Evolutionary conservation across 257 asterid genomes (phyloP).

Genomic region (Scutellaria baicalensis): DNA sequence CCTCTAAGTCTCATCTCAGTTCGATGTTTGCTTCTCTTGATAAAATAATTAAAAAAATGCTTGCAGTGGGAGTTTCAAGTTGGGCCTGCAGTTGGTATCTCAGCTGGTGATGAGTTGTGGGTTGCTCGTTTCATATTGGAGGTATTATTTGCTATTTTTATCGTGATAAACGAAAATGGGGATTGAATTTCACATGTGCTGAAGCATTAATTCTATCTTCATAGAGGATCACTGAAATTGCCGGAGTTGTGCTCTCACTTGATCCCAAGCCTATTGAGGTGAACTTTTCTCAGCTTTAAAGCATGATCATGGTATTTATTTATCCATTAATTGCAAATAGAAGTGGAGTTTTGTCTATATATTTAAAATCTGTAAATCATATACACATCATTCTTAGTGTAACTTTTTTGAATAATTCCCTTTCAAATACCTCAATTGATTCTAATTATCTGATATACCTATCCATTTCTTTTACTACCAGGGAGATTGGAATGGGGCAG

Average conservation of each 20-base stretch:
- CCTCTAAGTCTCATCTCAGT: background rate
- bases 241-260: slow-evolving; percentile 67
- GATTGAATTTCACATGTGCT: background rate
- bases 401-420: background rate
- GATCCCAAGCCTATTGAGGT: slow-evolving; percentile 84
- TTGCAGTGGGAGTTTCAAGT: slow-evolving; percentile 91
- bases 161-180: background rate
- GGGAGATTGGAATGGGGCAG: slow-evolving; percentile 97
- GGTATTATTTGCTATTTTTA: slow-evolving; percentile 26
- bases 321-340: background rate
- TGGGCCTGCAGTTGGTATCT: slow-evolving; percentile 79
- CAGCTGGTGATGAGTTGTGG: slow-evolving; percentile 83
- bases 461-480: slow-evolving; percentile 2
- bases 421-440: background rate
- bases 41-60: background rate
- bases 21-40: background rate
- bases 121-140: slow-evolving; percentile 79
- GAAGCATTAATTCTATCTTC: background rate
- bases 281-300: background rate
- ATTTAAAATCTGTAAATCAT: background rate
- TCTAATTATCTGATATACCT: background rate
- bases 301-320: background rate
- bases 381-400: background rate
- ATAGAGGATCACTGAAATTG: slow-evolving; percentile 87
- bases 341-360: background rate